Evolutionary conservation across 768 basidiomycete genomes (phyloP).

Genomic region (Fomitopsis pulvina): DNA sequence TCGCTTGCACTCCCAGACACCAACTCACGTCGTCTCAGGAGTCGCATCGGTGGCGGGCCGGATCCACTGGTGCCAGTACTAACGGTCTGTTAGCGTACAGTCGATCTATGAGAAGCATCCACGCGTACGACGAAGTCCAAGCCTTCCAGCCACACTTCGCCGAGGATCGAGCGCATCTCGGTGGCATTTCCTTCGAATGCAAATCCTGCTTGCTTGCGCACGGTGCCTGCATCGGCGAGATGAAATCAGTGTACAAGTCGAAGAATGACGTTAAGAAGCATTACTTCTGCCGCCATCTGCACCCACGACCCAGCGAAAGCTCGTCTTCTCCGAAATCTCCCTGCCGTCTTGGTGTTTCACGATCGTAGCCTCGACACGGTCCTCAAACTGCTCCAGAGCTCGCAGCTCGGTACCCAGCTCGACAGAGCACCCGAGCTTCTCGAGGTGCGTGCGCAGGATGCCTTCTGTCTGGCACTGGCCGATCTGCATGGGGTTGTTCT

Average conservation of each 20-base stretch:
- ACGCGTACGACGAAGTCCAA: constrained; percentile 23
- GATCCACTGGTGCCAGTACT: constrained; percentile 11
- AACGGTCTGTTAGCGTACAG: not conserved
- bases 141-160: constrained; percentile 32
- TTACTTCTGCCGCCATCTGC: constrained; percentile 36
- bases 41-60: not conserved
- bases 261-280: constrained; percentile 8
- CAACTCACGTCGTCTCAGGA: not conserved
- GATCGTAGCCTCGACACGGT: constrained; percentile 24
- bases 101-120: not conserved
- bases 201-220: constrained; percentile 2
- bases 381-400: constrained; percentile 6
- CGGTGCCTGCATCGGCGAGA: not conserved
- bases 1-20: too few species aligned
- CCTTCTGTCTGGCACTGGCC: constrained; percentile 13
- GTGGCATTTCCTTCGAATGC: constrained; percentile 25
- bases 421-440: constrained; percentile 6
- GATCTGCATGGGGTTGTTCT: not conserved
- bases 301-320: constrained; percentile 32
- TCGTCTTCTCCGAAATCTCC: constrained; percentile 21
- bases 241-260: not conserved
- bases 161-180: constrained; percentile 22
- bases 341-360: constrained; percentile 21
- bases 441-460: constrained; percentile 11
- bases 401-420: constrained; percentile 9